These are phyloP conservation scores for Coemansia sp. DNA, from an alignment of 192 early-diverging fungal genomes.

Conservation along the genomic window DNA sequence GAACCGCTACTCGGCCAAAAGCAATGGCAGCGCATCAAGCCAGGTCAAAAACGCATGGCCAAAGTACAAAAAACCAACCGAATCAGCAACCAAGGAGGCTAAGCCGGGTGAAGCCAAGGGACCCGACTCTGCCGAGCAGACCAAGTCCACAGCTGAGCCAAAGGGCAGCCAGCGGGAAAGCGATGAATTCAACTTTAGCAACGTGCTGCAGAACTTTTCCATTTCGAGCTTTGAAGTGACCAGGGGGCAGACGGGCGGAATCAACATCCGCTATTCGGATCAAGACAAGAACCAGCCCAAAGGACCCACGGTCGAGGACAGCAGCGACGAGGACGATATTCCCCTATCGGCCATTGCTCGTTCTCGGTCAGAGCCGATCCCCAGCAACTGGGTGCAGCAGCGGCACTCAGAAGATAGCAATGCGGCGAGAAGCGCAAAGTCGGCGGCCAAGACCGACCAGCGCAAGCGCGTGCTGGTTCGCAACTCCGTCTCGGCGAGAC, in stretches of 20 bases:
- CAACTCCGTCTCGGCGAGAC: not conserved
- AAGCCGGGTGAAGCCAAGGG: no score
- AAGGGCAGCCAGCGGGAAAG: not conserved
- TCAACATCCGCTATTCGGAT: slow-evolving; percentile 32
- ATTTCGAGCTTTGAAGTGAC: slow-evolving; percentile 30
- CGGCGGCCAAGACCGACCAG: not conserved
- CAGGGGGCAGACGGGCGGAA: slow-evolving; percentile 19
- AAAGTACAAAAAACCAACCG: not conserved
- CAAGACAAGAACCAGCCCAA: not conserved
- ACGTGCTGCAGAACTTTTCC: slow-evolving; percentile 38
- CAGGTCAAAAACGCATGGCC: not conserved
- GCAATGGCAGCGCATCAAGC: not conserved
- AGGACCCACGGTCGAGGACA: slow-evolving; percentile 1
- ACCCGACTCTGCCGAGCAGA: no score
- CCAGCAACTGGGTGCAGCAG: not conserved
- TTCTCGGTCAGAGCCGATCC: slow-evolving; percentile 36
- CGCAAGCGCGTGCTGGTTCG: not conserved
- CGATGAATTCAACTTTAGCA: slow-evolving; percentile 25
- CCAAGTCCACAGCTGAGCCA: not conserved
- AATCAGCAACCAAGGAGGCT: no score
- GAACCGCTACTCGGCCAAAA: slow-evolving; percentile 5
- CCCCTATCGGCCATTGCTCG: slow-evolving; percentile 37
- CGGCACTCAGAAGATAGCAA: not conserved
- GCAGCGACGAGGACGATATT: slow-evolving; percentile 41
- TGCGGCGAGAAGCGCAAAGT: not conserved